These are phyloP conservation scores for Schizosaccharomyces versatilis DNA, from an alignment of 1,139 yeast genomes.

Conservation along the genomic window DNA sequence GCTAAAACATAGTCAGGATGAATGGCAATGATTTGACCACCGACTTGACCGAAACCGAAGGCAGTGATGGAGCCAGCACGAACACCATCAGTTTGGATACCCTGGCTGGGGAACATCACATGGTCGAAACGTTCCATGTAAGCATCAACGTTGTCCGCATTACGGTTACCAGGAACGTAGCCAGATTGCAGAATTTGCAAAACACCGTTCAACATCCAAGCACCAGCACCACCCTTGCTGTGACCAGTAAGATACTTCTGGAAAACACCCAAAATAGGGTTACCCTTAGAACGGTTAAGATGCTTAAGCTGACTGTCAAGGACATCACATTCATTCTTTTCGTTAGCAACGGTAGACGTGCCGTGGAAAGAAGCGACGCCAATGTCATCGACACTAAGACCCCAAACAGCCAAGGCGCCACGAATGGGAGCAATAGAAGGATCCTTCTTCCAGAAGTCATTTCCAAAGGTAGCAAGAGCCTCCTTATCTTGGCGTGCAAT, in stretches of 20 bases:
- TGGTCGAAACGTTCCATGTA: constrained; percentile 61
- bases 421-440: constrained; percentile 91
- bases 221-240: constrained; percentile 99
- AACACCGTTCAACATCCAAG: constrained; percentile 99
- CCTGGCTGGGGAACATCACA: constrained; percentile 82
- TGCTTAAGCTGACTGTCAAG: constrained; percentile 81
- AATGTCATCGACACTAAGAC: constrained; percentile 79
- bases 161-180: constrained; percentile 94
- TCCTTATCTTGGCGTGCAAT: constrained; percentile 66
- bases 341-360: constrained; percentile 93
- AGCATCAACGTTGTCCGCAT: constrained; percentile 88
- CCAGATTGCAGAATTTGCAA: constrained; percentile 82
- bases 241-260: constrained; percentile 97
- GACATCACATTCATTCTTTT: constrained; percentile 88
- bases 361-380: constrained; percentile 99
- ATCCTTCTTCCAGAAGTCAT: constrained; percentile 73
- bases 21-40: constrained; percentile 81
- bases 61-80: constrained; percentile 94
- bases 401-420: constrained; percentile 87
- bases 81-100: constrained; percentile 85
- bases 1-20: constrained; percentile 89
- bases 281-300: constrained; percentile 91
- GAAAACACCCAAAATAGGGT: constrained; percentile 93
- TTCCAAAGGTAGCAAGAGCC: constrained; percentile 90
- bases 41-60: constrained; percentile 98